Percentiles rank a stretch among this genome's conserved stretches.
These are phyloP conservation scores for Cadophora sp. DNA, from an alignment of 2,329 filamentous ascomycete genomes.

Conservation along the genomic window DNA sequence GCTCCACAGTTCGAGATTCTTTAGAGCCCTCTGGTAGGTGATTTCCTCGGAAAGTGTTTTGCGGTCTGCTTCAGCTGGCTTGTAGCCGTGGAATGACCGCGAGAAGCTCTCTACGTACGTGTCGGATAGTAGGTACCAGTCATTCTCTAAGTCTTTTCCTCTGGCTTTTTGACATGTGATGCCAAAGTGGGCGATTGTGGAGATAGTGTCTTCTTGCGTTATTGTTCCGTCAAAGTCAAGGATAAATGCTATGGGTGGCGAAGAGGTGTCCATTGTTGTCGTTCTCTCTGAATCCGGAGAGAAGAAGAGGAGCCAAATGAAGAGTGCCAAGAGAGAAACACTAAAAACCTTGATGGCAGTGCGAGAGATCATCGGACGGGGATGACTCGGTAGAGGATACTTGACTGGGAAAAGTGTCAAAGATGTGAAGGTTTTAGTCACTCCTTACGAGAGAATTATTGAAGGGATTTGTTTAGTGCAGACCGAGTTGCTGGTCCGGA, in stretches of 20 bases:
- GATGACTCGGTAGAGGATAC: background rate
- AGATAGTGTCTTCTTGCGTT: slow-evolving; percentile 42
- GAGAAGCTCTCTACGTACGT: slow-evolving; percentile 36
- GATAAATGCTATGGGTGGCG: slow-evolving; percentile 29
- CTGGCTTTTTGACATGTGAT: slow-evolving; percentile 25
- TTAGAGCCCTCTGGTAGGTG: slow-evolving; percentile 31
- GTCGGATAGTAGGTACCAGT: slow-evolving; percentile 26
- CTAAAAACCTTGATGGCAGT: background rate
- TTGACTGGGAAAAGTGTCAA: background rate
- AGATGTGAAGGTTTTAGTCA: background rate
- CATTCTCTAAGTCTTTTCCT: slow-evolving; percentile 21
- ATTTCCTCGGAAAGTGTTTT: slow-evolving; percentile 34
- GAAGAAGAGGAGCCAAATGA: background rate
- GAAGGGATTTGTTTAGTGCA: background rate
- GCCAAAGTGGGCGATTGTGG: slow-evolving; percentile 31
- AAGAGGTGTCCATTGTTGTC: background rate
- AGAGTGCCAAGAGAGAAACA: background rate
- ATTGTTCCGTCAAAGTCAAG: slow-evolving; percentile 46
- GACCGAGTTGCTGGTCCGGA: background rate
- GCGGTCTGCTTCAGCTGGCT: slow-evolving; percentile 30
- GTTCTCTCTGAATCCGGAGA: background rate
- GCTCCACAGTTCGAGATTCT: slow-evolving; percentile 38
- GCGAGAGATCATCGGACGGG: background rate
- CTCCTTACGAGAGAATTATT: background rate
- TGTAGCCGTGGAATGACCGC: slow-evolving; percentile 30